Conservation (phyloP, 768 basidiomycete genomes). For the Trametes punicea region DNA sequence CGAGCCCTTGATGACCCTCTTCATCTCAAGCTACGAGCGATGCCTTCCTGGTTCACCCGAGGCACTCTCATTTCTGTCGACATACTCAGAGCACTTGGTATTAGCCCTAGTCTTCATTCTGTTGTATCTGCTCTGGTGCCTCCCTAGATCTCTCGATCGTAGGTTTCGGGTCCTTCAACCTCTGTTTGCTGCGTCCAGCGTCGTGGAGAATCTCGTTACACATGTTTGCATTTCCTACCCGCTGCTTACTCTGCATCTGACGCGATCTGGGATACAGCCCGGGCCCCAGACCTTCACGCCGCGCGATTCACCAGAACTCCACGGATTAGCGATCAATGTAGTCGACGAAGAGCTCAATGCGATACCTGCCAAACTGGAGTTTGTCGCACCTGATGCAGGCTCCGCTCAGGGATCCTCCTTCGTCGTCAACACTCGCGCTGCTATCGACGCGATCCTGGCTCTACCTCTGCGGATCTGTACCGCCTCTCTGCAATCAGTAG, state of each 20-base stretch:
- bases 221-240: background rate
- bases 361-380: background rate
- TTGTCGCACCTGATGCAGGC: background rate
- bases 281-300: background rate
- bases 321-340: background rate
- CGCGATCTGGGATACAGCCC: background rate
- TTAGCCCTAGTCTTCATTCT: background rate
- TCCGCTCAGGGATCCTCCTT: background rate
- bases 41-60: background rate
- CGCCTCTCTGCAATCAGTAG: background rate
- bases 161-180: slow-evolving; percentile 6
- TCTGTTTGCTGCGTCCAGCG: background rate
- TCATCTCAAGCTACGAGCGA: background rate
- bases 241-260: background rate
- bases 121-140: background rate
- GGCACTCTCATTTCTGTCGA: background rate
- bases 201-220: background rate
- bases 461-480: background rate
- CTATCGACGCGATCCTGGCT: background rate
- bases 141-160: background rate
- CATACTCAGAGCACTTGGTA: background rate
- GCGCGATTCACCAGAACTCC: background rate
- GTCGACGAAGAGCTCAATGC: background rate
- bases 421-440: background rate
- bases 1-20: too few relatives aligned